These are phyloP conservation scores for Podaxis sp. DNA, from an alignment of 768 basidiomycete species.

Conservation along the genomic window DNA sequence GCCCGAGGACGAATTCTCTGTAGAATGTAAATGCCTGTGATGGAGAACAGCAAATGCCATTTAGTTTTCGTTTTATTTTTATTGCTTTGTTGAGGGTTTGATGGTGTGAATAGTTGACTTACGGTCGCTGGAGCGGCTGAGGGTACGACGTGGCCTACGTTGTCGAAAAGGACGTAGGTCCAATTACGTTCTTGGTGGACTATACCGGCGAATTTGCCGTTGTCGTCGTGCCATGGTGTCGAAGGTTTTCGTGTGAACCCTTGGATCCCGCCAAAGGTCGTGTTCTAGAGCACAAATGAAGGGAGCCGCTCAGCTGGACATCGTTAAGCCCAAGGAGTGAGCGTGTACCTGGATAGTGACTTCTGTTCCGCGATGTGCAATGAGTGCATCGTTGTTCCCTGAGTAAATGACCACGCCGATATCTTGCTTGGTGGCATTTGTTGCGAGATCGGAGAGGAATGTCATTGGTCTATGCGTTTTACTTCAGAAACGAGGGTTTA, in stretches of 20 bases:
- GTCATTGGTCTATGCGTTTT: conserved; percentile 49
- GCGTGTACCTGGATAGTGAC: conserved; percentile 53
- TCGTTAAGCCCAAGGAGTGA: not conserved
- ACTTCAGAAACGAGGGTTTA: not conserved
- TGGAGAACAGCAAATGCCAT: not conserved
- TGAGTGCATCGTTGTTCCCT: conserved; percentile 68
- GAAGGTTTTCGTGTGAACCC: conserved; percentile 71
- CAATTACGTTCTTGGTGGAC: conserved; percentile 75
- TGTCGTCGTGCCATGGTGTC: conserved; percentile 66
- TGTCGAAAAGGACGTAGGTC: conserved; percentile 47
- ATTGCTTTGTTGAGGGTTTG: not conserved
- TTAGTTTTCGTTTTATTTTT: not conserved
- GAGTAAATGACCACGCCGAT: conserved; percentile 61
- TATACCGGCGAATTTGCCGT: conserved; percentile 60
- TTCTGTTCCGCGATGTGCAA: conserved; percentile 65
- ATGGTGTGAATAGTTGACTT: conserved; percentile 17
- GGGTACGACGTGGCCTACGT: conserved; percentile 44
- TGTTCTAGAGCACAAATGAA: conserved; percentile 47
- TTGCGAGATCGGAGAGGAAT: conserved; percentile 65
- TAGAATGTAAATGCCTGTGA: conserved; percentile 58
- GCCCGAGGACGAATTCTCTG: conserved; percentile 68
- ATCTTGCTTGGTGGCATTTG: conserved; percentile 53
- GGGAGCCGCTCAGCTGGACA: conserved; percentile 4
- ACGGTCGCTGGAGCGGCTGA: conserved; percentile 35
- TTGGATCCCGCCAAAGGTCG: conserved; percentile 75